Evolutionary conservation across 345 rosid genomes (phyloP).

Genomic region (Linum trigynum): DNA sequence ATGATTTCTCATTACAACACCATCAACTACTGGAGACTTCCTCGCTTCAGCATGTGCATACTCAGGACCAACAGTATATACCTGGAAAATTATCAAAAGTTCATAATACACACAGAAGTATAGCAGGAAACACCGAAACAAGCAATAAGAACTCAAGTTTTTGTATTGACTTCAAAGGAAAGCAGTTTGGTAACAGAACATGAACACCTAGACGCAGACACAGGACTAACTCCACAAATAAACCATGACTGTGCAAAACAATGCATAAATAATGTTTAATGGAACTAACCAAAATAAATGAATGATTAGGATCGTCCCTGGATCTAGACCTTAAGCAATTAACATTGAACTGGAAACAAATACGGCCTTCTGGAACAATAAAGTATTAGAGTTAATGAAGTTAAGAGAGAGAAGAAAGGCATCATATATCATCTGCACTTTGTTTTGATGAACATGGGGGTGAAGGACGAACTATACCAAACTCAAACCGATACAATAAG

Average conservation of each 20-base stretch:
- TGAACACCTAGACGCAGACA: background rate
- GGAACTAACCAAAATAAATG: too few species aligned
- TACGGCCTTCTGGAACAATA: too few species aligned
- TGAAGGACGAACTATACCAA: background rate
- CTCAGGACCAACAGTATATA: constrained; percentile 96
- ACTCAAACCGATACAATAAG: background rate
- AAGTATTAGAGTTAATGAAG: too few species aligned
- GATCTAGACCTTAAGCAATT: too few species aligned
- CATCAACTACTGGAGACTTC: constrained; percentile 99
- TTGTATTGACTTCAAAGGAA: constrained; percentile 3
- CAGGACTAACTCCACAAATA: background rate
- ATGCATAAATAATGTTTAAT: background rate
- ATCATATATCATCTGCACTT: too few species aligned
- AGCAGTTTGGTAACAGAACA: background rate
- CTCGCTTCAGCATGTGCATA: constrained; percentile 99
- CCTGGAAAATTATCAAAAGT: constrained; percentile 42
- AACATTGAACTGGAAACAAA: too few species aligned
- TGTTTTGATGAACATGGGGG: background rate
- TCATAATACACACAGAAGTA: background rate
- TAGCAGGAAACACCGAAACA: constrained; percentile 3
- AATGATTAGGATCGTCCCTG: too few species aligned
- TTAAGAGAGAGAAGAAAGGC: background rate
- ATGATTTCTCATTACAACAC: constrained; percentile 96
- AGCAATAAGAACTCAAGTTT: background rate
- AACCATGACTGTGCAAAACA: background rate